These are phyloP conservation scores for Nakazawaea ambrosiae DNA, from an alignment of 805 yeast genomes.

Conservation along the genomic window DNA sequence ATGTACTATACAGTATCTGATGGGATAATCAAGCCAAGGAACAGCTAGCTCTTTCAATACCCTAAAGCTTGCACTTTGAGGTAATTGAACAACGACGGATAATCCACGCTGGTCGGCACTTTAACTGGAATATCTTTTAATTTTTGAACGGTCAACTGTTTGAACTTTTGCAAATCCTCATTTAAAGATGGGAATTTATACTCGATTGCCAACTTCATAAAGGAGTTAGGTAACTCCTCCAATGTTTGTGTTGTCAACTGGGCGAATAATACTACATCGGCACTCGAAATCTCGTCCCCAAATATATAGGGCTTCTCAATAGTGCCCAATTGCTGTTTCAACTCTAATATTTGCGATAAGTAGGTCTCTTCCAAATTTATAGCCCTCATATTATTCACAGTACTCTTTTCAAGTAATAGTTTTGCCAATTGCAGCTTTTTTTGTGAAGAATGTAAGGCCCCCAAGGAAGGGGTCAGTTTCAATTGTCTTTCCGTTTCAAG, in stretches of 20 bases:
- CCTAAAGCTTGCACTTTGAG: conserved; percentile 8
- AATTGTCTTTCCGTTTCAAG: conserved; percentile 19
- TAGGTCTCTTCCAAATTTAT: conserved; percentile 13
- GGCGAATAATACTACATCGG: conserved; percentile 34
- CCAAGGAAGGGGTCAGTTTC: conserved; percentile 21
- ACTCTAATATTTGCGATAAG: conserved; percentile 7
- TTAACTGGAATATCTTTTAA: not conserved
- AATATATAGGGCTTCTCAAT: conserved; percentile 12
- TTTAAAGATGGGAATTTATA: conserved; percentile 25
- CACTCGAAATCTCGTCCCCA: conserved; percentile 16
- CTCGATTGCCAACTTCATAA: conserved; percentile 28
- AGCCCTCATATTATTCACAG: conserved; percentile 24
- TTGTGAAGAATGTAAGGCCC: conserved; percentile 20
- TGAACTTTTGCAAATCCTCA: conserved; percentile 1
- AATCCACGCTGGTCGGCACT: conserved; percentile 3
- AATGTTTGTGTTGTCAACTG: conserved; percentile 26
- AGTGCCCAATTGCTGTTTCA: conserved; percentile 2
- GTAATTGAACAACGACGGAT: conserved; percentile 9
- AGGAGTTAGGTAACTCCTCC: conserved; percentile 32
- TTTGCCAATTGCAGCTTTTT: conserved; percentile 17
- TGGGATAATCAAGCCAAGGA: conserved; percentile 60
- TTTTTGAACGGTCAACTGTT: conserved; percentile 2
- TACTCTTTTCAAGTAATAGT: conserved; percentile 19
- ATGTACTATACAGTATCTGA: conserved; percentile 64
- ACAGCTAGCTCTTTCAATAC: conserved; percentile 27